Evolutionary conservation across 148 eudicot genomes (phyloP), one percentile per base, ranked within the genome.

Genomic region (Amaranthus palmeri): DNA sequence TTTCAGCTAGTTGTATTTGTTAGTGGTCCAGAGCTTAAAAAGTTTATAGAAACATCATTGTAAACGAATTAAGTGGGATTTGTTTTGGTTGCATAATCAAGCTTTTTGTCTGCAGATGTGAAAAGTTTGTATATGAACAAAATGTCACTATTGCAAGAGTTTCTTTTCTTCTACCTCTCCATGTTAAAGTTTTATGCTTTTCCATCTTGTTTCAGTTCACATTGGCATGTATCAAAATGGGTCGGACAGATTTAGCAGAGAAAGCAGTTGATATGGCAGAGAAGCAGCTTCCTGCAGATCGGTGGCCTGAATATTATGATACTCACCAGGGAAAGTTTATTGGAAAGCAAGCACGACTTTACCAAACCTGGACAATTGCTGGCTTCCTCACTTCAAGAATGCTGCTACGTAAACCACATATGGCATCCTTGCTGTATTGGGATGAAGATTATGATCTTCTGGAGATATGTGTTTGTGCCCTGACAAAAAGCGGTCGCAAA

Each of bases 311-410:
- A 75, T 93, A 93, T 70, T 93, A 93, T 17, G 98, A 93, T 84
- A 93, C 98, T 4, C 87, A 82, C 14, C 80, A 80, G 60, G 98
- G 89, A 36, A 93, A 84, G 69, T 93, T 90, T 61, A 77, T 88
- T 7, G 98, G 98, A 50, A 93, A 93, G 74, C 98, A 93, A 83
- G 83, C 98, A 18, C 86, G 96, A 12, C 89, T 88, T 41, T 88
- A 90, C 79, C 98, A 93, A 83, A 93, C 98, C 7, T 93, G 98
- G 98, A 88, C 96, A 1, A 80, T 93, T n/a, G 96, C 98, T 58
- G 96, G 96, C 15, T 88, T 64, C 72, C 74, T 88, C 57, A 78
- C 96, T 61, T 90, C 96, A 14, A 93, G 86, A 81, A 84, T 90
- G 96, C 80, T 93, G 36, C 71, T 93, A 70, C 82, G 85, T 66